Evolutionary conservation across 371 early-diverging fungal species (phyloP).

Genomic region (Capillidium rhysosporum): DNA sequence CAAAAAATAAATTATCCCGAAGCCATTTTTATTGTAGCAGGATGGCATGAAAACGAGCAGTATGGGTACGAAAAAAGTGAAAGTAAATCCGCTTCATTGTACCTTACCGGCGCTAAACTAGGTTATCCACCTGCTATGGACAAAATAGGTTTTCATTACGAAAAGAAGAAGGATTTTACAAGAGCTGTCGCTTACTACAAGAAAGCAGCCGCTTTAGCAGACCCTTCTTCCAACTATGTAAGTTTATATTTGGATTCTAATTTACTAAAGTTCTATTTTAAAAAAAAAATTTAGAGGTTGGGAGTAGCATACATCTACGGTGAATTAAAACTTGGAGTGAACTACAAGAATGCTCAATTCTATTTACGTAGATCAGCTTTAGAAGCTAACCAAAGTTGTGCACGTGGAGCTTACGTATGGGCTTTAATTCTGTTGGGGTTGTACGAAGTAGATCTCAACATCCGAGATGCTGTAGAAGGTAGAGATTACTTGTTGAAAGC

Average conservation of each 20-base stretch:
- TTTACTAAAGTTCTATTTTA: neutral
- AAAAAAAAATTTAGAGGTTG: constrained; percentile 21
- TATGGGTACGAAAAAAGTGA: constrained; percentile 28
- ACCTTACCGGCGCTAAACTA: constrained; percentile 16
- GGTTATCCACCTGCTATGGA: constrained; percentile 17
- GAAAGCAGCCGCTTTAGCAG: constrained; percentile 47
- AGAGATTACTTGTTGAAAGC: constrained; percentile 23
- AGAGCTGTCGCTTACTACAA: constrained; percentile 53
- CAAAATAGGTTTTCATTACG: constrained; percentile 24
- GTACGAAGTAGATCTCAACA: constrained; percentile 16
- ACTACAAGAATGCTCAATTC: constrained; percentile 44
- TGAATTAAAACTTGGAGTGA: constrained; percentile 27
- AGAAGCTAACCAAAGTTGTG: constrained; percentile 35
- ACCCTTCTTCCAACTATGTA: constrained; percentile 45
- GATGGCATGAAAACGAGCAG: constrained; percentile 39
- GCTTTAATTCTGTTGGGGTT: constrained; percentile 28
- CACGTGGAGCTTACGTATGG: constrained; percentile 45
- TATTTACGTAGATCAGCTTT: constrained; percentile 47
- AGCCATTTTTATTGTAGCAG: constrained; percentile 41
- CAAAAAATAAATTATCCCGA: constrained; percentile 42
- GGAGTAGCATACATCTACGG: constrained; percentile 36
- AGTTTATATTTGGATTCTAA: constrained; percentile 8
- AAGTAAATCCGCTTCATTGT: constrained; percentile 22
- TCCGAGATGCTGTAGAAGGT: constrained; percentile 18
- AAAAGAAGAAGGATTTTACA: constrained; percentile 31